A percentile compares a stretch with the other conserved stretches of the same genome.
Conservation (phyloP, 768 basidiomycete genomes). For the Crucibulum laeve region DNA sequence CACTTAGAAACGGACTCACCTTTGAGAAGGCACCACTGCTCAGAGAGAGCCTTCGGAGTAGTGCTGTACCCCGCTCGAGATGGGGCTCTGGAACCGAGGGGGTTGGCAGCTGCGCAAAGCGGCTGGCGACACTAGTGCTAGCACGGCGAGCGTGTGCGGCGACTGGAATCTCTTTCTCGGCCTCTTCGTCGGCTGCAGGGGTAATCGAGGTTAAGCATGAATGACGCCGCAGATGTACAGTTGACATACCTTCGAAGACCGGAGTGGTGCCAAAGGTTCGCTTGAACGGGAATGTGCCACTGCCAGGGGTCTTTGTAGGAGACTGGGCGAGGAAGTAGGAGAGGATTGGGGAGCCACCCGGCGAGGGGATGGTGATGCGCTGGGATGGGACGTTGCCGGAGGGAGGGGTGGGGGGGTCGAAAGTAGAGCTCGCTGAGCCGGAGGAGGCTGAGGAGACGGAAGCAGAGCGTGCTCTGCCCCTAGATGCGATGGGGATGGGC, state of each 20-base stretch:
- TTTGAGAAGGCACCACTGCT: constrained; percentile 49
- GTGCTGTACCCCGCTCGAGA: constrained; percentile 63
- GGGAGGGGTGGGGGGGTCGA: constrained; percentile 48
- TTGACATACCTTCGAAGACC: constrained; percentile 56
- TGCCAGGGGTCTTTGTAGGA: constrained; percentile 43
- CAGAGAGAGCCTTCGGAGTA: constrained; percentile 74
- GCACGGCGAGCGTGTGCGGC: constrained; percentile 55
- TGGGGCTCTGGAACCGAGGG: constrained; percentile 40
- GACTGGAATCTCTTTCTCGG: constrained; percentile 34
- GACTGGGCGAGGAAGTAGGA: constrained; percentile 65
- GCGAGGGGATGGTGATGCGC: constrained; percentile 43
- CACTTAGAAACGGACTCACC: constrained; percentile 34
- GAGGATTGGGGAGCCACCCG: constrained; percentile 66
- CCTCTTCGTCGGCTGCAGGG: constrained; percentile 30
- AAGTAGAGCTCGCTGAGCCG: constrained; percentile 47
- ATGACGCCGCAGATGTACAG: neutral
- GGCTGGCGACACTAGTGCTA: constrained; percentile 50
- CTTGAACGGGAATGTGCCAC: constrained; percentile 57
- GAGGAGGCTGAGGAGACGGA: constrained; percentile 63
- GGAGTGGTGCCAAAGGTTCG: constrained; percentile 51
- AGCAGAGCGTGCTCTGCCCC: constrained; percentile 50
- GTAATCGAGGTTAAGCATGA: neutral
- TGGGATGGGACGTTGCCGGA: constrained; percentile 37
- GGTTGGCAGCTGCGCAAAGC: constrained; percentile 39
- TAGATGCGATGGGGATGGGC: constrained; percentile 56